Evolutionary conservation across 352 stramenopile genomes (phyloP), one percentile per base, ranked within the genome.

Genomic region (Globisporangium camurandrum): DNA sequence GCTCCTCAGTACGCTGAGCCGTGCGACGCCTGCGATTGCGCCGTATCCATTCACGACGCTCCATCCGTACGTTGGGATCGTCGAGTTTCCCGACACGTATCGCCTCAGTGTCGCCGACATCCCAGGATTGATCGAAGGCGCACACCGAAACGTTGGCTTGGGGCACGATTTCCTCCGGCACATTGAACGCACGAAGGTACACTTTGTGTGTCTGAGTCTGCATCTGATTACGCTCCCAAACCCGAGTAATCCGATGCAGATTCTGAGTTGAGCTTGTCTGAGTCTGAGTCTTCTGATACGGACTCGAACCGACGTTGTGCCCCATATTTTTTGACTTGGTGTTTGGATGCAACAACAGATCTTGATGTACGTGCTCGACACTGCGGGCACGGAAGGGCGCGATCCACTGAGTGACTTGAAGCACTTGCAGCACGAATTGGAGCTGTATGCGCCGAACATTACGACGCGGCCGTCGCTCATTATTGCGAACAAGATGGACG

Each of bases 41-140:
- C 86, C 88, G 20, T 99, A 99, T 64, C 89, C 95, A 31, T 99
- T 99, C 66, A 99, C 96, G 46, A 99, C 96, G 42, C 70, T 99
- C 31, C 86, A 98, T 60, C 96, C 96, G 17, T 86, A 97, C 43
- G 87, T 99, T 8, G 96, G 95, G 26, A 95, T 93, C 36, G 86
- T 98, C 44, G 89, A 98, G 55, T 98, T 95, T 44, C 81, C 84
- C 2, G 95, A 98, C 72, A 95, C 84, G n/a, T 96, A 86, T 57
- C 77, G 85, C 4, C 61, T 98, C 10, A 92, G 88, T 61, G 86
- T 96, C 17, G 86, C 86, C 47, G 86, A 96, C 33, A 92, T 96
- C 46, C 86, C 86, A 4, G 86, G 86, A 16, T 69, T 96, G 34
- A 95, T 96, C 39, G 84, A 96, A 49, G 86, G 86, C 23, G 97